Evolutionary conservation across 768 basidiomycete genomes (phyloP), one percentile per base, ranked within the genome.

Genomic region (Tylopilus plumbeoviolaceoides): DNA sequence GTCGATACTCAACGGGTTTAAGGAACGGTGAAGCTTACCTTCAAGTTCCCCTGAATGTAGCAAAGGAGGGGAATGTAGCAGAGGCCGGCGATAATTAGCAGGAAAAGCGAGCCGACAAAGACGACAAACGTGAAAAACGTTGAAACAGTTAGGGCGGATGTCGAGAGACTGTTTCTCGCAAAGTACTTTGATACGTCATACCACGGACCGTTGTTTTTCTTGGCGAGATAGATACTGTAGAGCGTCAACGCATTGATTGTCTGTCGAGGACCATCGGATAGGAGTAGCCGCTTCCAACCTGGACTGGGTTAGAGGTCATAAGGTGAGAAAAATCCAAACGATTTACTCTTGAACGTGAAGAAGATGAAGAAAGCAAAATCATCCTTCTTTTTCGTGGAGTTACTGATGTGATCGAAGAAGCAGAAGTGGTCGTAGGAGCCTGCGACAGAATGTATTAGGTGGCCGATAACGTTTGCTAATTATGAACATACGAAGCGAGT

Each of bases 301-400:
- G 65, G 25, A 14, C 12, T 2, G 41, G 25, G 17, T 56, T 21
- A 61, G 48, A 27, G 10, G 41, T 43, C 43, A 35, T 25, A 38
- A 12, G 38, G 14, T 38, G n/a, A 44, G 18, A 46, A 12, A 20
- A 31, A 43, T 41, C 15, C 17, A 47, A 20, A 45, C 7, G 18
- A 75, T 84, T 49, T 55, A 91, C 95, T 95, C 78, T 99, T 99
- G 81, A 99, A 98, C 1, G 89, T 89, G 73, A 99, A 99, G 83
- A 98, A 99, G 66, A 98, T 83, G 72, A 97, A 99, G 79, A 98
- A 98, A 31, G 95, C 95, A 71, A 99, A 94, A 65, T 97, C 92
- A 67, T 99, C 97, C 70, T 88, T 94, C 56, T 83, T 85, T 79
- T 95, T 98, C 28, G 93, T 94, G 25, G 97, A 98, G 65, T 91